phyloP scores from a whole-genome alignment of 1,139 yeast genomes.

The Geotrichum bryndzae region DNA sequence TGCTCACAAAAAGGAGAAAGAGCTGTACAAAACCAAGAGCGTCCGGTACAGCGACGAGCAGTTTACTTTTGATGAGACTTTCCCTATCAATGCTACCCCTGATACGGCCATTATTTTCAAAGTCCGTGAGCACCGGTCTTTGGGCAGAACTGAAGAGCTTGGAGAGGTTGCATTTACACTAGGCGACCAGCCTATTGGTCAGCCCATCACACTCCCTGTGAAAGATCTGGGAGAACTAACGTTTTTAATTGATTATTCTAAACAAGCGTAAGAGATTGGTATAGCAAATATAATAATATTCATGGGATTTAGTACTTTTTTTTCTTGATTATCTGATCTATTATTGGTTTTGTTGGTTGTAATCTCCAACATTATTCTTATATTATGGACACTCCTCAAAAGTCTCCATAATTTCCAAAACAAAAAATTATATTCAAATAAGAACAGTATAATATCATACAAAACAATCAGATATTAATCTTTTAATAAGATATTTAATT shows the following conservation, averaged over 20 bases:
- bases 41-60: slow-evolving; percentile 42
- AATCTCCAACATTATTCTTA: too few species aligned
- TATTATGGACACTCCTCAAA: too few species aligned
- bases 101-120: slow-evolving; percentile 54
- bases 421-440: too few species aligned
- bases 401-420: too few species aligned
- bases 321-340: not conserved
- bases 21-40: slow-evolving; percentile 58
- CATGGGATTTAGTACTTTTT: not conserved
- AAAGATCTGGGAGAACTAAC: slow-evolving; percentile 22
- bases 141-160: slow-evolving; percentile 64
- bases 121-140: slow-evolving; percentile 61
- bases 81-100: slow-evolving; percentile 55
- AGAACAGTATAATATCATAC: too few species aligned
- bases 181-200: slow-evolving; percentile 26
- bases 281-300: not conserved
- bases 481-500: too few species aligned
- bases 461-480: too few species aligned
- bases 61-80: slow-evolving; percentile 58
- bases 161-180: slow-evolving; percentile 45
- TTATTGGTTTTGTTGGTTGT: not conserved
- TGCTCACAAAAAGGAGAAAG: slow-evolving; percentile 40
- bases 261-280: not conserved
- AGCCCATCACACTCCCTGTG: slow-evolving; percentile 25
- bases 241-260: not conserved